Conservation (phyloP, 345 rosid species). For the Eutrema yunnanense region DNA sequence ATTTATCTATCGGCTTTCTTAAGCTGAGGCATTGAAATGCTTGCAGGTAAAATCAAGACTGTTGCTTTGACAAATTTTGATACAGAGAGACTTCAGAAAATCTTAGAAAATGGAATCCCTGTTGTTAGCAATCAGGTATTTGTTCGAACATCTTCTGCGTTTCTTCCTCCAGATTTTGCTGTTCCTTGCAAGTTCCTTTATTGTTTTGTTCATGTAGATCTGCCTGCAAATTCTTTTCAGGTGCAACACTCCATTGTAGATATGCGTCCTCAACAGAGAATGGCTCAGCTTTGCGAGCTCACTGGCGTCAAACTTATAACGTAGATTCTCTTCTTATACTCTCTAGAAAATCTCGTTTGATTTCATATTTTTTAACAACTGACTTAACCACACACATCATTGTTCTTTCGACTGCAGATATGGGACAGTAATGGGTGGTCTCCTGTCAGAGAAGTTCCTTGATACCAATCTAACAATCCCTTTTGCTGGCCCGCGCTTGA, state of each 20-base stretch:
- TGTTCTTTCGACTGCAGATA: slow-evolving; percentile 48
- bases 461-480: slow-evolving; percentile 83
- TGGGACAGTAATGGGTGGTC: slow-evolving; percentile 96
- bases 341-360: background rate
- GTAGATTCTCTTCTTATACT: slow-evolving; percentile 34
- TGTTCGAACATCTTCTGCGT: background rate
- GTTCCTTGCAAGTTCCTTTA: background rate
- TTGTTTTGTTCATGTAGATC: slow-evolving; percentile 7
- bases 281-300: slow-evolving; percentile 91
- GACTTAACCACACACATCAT: background rate
- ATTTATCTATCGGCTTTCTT: slow-evolving; percentile 9
- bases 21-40: background rate
- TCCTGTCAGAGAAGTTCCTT: slow-evolving; percentile 84
- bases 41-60: slow-evolving; percentile 84
- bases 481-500: slow-evolving; percentile 74
- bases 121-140: slow-evolving; percentile 93
- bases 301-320: slow-evolving; percentile 94
- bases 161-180: background rate
- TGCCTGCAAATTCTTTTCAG: slow-evolving; percentile 29
- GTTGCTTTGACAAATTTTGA: slow-evolving; percentile 94
- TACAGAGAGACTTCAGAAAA: slow-evolving; percentile 73
- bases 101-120: slow-evolving; percentile 83
- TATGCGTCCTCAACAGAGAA: slow-evolving; percentile 93
- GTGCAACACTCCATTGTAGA: slow-evolving; percentile 96
- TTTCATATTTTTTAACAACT: background rate